phyloP scores from a whole-genome alignment of 2,329 filamentous ascomycete genomes.

The Pezicula neosporulosa region DNA sequence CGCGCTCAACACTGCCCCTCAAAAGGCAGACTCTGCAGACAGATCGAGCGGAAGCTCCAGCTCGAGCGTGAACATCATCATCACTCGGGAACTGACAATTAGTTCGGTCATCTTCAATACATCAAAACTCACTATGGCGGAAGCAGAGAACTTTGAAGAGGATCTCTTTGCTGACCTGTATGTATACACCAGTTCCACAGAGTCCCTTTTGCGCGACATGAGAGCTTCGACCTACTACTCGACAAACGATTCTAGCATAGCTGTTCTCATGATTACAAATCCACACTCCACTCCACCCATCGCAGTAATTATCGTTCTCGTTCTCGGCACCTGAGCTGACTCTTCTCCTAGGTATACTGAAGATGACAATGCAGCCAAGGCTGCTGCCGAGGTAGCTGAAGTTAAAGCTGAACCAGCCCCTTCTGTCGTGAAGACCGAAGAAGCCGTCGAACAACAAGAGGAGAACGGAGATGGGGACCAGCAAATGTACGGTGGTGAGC shows the following conservation, averaged over 20 bases:
- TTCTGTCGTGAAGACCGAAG: conserved; percentile 20
- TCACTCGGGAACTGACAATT: neutral
- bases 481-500: conserved; percentile 39
- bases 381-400: conserved; percentile 26
- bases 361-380: conserved; percentile 51
- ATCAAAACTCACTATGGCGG: conserved; percentile 58
- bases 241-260: neutral
- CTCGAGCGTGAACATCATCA: neutral
- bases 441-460: conserved; percentile 19
- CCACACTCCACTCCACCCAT: too few relatives aligned
- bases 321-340: conserved; percentile 7
- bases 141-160: conserved; percentile 80
- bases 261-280: neutral
- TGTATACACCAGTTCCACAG: conserved; percentile 33
- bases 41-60: too few relatives aligned
- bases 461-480: conserved; percentile 37
- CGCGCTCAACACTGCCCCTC: too few relatives aligned
- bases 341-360: conserved; percentile 58
- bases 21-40: too few relatives aligned
- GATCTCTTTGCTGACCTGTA: conserved; percentile 96
- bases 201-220: neutral
- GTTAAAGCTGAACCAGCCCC: conserved; percentile 25
- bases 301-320: neutral
- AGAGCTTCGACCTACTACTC: neutral
- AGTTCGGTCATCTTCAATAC: neutral